Base-by-base conservation (phyloP, 768 basidiomycete species). In the Tricholoma flavovirens region DNA sequence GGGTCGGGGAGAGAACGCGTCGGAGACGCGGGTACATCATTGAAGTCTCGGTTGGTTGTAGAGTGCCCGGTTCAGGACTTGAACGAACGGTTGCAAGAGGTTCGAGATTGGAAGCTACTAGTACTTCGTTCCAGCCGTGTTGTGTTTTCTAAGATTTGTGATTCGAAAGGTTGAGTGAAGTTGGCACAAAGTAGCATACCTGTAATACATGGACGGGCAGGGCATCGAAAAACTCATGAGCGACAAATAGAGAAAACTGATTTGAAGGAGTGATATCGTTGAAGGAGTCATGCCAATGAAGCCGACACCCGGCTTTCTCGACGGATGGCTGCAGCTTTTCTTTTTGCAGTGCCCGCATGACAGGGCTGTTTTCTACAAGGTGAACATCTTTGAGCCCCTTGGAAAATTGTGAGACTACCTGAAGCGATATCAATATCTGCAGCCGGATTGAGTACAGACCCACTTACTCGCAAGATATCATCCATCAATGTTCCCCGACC, bases 191-290 rank as follows among this genome's bases (percentile, higher is more conserved):
- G 26, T 17, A 11, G 66, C 76, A 10, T 60, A 93, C 94, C 77
- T 96, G 85, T 35, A 98, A 73, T 35, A 94, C 75, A 69, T 97
- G 91, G 48, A 98, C 85, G 0, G 97, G 96, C 43, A 99, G 77
- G 0, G 95, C 95, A 67, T 98, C 97, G 59, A 99, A 98, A 72
- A 98, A 96, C 66, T 98, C 97, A 69, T 99, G 95, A 0, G 97
- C 97, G 14, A 98, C 73, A 21, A 97, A 69, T 76, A 97, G 84
- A 0, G 93, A 94, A 69, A 86, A 98, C 50, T 69, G 67, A 9
- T 75, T 72, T 15, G 76, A 62, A 57, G 66, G 71, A 0, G 78
- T 70, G 1, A 99, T 71, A 15, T 92, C 84, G 36, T 87, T 82
- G 15, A 97, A 71, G 0, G 82, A 76, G 54, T 88, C 80, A 61